Evolutionary conservation across 2,329 filamentous ascomycete genomes (phyloP).

Genomic region (Fusarium nelsonii): DNA sequence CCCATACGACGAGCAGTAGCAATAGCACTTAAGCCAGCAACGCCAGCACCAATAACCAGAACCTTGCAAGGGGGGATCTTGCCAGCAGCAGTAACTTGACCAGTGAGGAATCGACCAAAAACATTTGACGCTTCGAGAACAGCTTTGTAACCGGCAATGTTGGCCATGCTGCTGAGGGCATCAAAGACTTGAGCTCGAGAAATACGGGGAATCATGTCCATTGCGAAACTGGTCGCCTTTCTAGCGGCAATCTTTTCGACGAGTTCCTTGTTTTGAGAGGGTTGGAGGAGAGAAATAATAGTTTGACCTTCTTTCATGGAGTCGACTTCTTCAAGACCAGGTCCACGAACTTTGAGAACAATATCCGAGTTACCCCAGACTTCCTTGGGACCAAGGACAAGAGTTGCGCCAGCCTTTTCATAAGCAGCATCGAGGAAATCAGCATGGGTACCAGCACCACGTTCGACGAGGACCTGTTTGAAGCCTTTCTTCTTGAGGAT

Average conservation of each 20-base stretch:
- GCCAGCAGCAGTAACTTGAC: slow-evolving; percentile 89
- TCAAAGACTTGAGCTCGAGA: slow-evolving; percentile 91
- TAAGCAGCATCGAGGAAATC: slow-evolving; percentile 85
- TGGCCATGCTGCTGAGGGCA: slow-evolving; percentile 91
- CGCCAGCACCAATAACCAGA: slow-evolving; percentile 88
- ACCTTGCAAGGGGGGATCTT: slow-evolving; percentile 93
- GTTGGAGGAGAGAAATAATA: slow-evolving; percentile 86
- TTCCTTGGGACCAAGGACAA: slow-evolving; percentile 74
- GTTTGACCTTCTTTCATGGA: slow-evolving; percentile 77
- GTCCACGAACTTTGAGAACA: slow-evolving; percentile 84
- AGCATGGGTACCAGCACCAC: slow-evolving; percentile 81
- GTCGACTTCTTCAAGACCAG: slow-evolving; percentile 76
- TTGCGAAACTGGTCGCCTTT: slow-evolving; percentile 83
- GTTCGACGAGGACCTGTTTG: slow-evolving; percentile 79
- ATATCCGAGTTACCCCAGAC: slow-evolving; percentile 84
- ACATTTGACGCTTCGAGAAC: slow-evolving; percentile 90
- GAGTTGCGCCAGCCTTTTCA: slow-evolving; percentile 79
- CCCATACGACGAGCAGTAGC: slow-evolving; percentile 87
- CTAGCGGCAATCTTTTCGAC: slow-evolving; percentile 78
- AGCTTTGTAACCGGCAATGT: slow-evolving; percentile 93
- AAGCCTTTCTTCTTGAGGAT: slow-evolving; percentile 89
- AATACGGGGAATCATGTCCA: slow-evolving; percentile 93
- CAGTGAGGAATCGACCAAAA: slow-evolving; percentile 89
- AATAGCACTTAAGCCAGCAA: slow-evolving; percentile 89
- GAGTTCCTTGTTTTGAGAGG: slow-evolving; percentile 80